Conservation (phyloP, 1,139 yeast species). For the Zhuliangozyma blackwelliae region DNA sequence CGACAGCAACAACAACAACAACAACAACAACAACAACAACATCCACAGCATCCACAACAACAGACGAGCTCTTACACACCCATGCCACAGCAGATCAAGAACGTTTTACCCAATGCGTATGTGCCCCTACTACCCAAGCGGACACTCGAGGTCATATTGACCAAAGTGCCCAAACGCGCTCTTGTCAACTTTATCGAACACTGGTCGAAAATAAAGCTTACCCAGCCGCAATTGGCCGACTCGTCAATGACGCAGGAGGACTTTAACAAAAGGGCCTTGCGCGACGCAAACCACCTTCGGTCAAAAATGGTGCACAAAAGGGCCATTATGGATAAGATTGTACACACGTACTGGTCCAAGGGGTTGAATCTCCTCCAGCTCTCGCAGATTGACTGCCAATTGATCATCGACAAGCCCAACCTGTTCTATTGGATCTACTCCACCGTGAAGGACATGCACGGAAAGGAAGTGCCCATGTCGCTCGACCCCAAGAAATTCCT, state of each 20-base stretch:
- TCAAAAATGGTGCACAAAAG: slow-evolving; percentile 26
- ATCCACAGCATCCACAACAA: background rate
- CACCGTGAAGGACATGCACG: slow-evolving; percentile 41
- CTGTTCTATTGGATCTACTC: slow-evolving; percentile 56
- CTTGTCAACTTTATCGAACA: slow-evolving; percentile 27
- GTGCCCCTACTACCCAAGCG: slow-evolving; percentile 29
- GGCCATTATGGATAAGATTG: slow-evolving; percentile 44
- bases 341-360: slow-evolving; percentile 54
- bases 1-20: background rate
- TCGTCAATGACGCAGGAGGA: slow-evolving; percentile 19
- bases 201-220: slow-evolving; percentile 35
- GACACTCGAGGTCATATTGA: slow-evolving; percentile 19
- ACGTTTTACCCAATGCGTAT: slow-evolving; percentile 36
- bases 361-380: slow-evolving; percentile 68
- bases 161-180: slow-evolving; percentile 32
- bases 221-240: slow-evolving; percentile 21
- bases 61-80: background rate
- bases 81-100: slow-evolving; percentile 13
- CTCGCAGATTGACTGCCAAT: slow-evolving; percentile 69
- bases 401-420: slow-evolving; percentile 54
- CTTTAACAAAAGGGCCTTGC: slow-evolving; percentile 20
- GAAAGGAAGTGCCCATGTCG: slow-evolving; percentile 29
- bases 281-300: slow-evolving; percentile 15
- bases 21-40: background rate
- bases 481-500: slow-evolving; percentile 46